Evolutionary conservation across 495 filamentous ascomycete species (phyloP), one percentile per base, ranked within the genome.

Genomic region (Elasticomyces elasticus): DNA sequence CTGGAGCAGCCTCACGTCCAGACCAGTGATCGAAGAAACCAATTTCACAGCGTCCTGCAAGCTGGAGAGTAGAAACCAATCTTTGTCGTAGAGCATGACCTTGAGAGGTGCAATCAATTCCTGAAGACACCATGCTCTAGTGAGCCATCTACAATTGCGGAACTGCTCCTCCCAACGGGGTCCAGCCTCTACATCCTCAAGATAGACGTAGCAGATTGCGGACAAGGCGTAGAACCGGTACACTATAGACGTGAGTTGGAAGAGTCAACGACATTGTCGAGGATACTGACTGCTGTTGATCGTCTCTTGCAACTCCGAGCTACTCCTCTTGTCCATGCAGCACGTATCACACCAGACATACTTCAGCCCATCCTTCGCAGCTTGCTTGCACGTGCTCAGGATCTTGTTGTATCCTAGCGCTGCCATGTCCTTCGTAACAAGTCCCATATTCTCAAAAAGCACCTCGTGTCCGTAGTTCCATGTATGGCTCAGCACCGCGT

Each of bases 251-350:
- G n/a, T 5, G 35, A 15, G 35, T 12, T 5, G 13, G 12, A 17
- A 13, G 13, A 17, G 13, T 40, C 13, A 56, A 31, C 53, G 49
- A 20, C 20, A 25, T 23, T 55, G 24, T 15, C 30, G 15, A 33
- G 30, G 30, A 15, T 15, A 17, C 35, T 40, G 15, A 13, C 56
- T 60, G 3, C 49, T 51, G 28, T 60, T 60, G 46, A 60, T 60
- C 1, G 52, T 33, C 38, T 60, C 57, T 24, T 33, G 35, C 24
- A 60, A 27, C 22, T 60, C 57, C 10, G 57, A 44, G 35, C 53
- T 56, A 26, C 52, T 60, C 30, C 46, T 25, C 38, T 60, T 55
- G 43, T 60, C 47, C n/a, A 60, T 60, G 27, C 57, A 60, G 45
- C 57, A 60, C 6, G 52, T 60, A 40, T 60, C 57, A 26, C 51